Evolutionary conservation across 352 stramenopile species (phyloP), one percentile per base, ranked within the genome.

Genomic region (Phytophthora megakarya): DNA sequence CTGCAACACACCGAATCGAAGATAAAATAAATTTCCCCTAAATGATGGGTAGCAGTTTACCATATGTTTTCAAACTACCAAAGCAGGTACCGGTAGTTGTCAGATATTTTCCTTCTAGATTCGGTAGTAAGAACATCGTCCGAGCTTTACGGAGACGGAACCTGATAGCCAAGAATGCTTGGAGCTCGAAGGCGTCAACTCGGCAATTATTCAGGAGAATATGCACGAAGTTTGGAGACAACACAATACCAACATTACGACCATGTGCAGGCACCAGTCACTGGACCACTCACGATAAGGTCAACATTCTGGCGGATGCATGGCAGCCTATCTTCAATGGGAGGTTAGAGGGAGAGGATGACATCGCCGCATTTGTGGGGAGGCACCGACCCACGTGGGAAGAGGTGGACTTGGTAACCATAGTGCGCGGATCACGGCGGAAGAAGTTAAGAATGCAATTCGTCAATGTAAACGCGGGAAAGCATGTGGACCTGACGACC

Each of bases 361-460:
- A n/a, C n/a, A n/a, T n/a, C 7, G 42, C 22, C 21, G 42, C n/a
- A n/a, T n/a, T n/a, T n/a, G 23, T 21, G 10, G 22, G 3, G 3
- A 28, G 16, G 21, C 12, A 35, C 9, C 33, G 22, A 7, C 1
- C 19, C 22, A 21, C 3, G 12, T 22, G 44, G 18, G 25, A 25
- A 38, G 16, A 39, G 44, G 12, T 3, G 44, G 25, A 2, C n/a
- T 51, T 3, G n/a, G 18, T 13, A 5, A 8, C 5, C 9, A 40
- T 5, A 26, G 39, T 16, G 26, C 13, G 12, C 16, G 16, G 5
- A 51, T 52, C 8, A 52, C 45, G 1, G 28, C 40, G 25, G 8
- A 18, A 8, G 45, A 39, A 23, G 45, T 52, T n/a, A n/a, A n/a
- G n/a, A n/a, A n/a, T n/a, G n/a, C 26, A n/a, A 42, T 52, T 18